A percentile compares a stretch with the other conserved stretches of the same genome.
Evolutionary conservation across 345 rosid species (phyloP).

Genomic region (Ceriops zippeliana): DNA sequence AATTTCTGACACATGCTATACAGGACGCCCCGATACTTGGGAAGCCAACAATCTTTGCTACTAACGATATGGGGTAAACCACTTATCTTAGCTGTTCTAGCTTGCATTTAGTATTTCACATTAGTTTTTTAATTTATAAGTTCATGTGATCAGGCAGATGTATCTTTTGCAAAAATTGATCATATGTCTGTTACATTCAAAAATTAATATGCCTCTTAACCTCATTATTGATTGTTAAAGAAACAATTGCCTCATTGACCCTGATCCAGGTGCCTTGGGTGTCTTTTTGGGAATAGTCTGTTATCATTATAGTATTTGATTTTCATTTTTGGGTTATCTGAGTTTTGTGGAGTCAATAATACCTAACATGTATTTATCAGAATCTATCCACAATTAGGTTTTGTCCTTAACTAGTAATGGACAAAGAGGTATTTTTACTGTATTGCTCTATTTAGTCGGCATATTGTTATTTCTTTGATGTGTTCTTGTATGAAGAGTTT

Average conservation of each 20-base stretch:
- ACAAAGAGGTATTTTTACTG: too few species aligned
- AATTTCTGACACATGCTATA: slow-evolving; percentile 16
- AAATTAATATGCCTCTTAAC: not conserved
- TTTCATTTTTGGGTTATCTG: too few species aligned
- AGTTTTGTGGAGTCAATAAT: too few species aligned
- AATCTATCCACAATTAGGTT: too few species aligned
- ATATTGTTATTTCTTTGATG: not conserved
- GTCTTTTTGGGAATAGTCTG: too few species aligned
- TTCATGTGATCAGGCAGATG: not conserved
- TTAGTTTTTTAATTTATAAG: not conserved
- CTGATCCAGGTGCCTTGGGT: too few species aligned
- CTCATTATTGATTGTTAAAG: too few species aligned
- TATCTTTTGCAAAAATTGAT: not conserved
- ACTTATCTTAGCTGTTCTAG: slow-evolving; percentile 17
- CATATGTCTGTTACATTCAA: not conserved
- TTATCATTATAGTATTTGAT: too few species aligned
- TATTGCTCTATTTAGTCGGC: too few species aligned
- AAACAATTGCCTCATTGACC: too few species aligned
- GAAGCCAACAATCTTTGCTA: slow-evolving; percentile 62
- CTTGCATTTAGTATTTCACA: not conserved
- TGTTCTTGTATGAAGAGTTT: not conserved
- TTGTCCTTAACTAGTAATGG: too few species aligned
- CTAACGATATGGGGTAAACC: slow-evolving; percentile 60
- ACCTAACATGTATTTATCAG: too few species aligned
- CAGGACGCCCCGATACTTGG: slow-evolving; percentile 94